Evolutionary conservation across 352 stramenopile genomes (phyloP), one percentile per base, ranked within the genome.

Genomic region (Globisporangium nodosum): DNA sequence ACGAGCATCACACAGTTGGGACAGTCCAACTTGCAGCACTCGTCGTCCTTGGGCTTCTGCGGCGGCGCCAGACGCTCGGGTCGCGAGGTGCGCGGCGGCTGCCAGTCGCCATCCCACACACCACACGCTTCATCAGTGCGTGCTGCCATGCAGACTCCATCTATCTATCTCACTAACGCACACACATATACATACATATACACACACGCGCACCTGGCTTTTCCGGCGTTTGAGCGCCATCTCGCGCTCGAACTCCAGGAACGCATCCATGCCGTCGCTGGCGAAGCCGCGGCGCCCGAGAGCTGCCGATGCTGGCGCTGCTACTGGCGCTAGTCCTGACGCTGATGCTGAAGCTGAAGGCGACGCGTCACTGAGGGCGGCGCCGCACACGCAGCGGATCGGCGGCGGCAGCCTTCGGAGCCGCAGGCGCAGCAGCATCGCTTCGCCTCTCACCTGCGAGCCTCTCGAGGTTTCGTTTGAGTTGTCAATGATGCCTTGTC

Each of bases 1-100:
- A 90, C 74, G 16, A 94, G 63, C 20, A 92, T 67, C n/a, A 94
- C 83, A 63, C 85, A 94, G 63, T 93, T 94, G 39, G 85, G 85
- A 52, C 85, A 94, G 64, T 93, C 84, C 46, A 87, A 69, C 40
- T 89, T 71, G 64, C 85, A 94, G 66, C 85, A 94, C 54, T 94
- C 85, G 62, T 89, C 83, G 49, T 92, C 83, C 35, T 76, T 69
- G 42, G 85, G 85, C 52, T 86, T 80, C 31, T 76, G 58, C 9
- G 83, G 85, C 37, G 69, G 78, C 58, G 54, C 62, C 54, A 60
- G 27, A 20, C 59, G 65, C 20, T 56, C 49, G 20, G 66, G 56
- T 45, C 45, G 18, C 15, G 48, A 46, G 24, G 39, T 24, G 51
- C 68, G 54, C 21, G 63, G 61, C 72, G 76, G 42, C 21, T 30